Conservation (phyloP, 2,329 filamentous ascomycete genomes). For the Trichoderma gracile region DNA sequence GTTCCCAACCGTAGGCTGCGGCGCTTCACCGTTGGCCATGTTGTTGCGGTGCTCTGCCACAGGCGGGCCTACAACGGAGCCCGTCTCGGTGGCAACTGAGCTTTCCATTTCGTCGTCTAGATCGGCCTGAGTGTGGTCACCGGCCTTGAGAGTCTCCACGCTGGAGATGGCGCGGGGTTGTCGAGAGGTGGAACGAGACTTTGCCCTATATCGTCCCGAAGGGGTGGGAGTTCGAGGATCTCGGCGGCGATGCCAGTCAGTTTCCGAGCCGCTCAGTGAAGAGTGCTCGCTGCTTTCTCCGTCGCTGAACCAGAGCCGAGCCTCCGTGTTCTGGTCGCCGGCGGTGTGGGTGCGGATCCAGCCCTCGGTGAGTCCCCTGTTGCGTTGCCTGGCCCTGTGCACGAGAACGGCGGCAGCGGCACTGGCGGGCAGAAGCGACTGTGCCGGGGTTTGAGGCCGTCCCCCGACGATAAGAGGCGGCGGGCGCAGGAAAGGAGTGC, state of each 20-base stretch:
- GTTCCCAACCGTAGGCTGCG: slow-evolving; percentile 25
- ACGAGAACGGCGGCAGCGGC: slow-evolving; percentile 64
- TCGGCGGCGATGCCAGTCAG: slow-evolving; percentile 54
- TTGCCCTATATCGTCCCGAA: slow-evolving; percentile 29
- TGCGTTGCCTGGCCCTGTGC: slow-evolving; percentile 61
- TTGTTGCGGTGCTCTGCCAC: background rate
- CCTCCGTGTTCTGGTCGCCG: slow-evolving; percentile 67
- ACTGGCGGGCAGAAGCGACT: slow-evolving; percentile 42
- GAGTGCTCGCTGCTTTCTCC: slow-evolving; percentile 69
- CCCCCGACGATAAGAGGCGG: slow-evolving; percentile 43
- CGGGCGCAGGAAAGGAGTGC: slow-evolving; percentile 63
- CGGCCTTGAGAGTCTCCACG: slow-evolving; percentile 55
- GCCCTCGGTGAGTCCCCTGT: slow-evolving; percentile 71
- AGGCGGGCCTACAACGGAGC: slow-evolving; percentile 11
- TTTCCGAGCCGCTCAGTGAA: slow-evolving; percentile 68
- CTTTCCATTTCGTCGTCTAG: slow-evolving; percentile 33
- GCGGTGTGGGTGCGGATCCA: slow-evolving; percentile 85
- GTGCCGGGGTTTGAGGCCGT: slow-evolving; percentile 29
- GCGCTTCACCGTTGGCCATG: slow-evolving; percentile 9
- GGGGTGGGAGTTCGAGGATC: slow-evolving; percentile 52
- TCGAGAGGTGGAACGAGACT: slow-evolving; percentile 36
- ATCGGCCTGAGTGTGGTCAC: slow-evolving; percentile 29
- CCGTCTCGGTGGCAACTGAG: slow-evolving; percentile 38
- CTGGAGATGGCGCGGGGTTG: slow-evolving; percentile 54
- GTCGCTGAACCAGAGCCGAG: slow-evolving; percentile 82